Base-by-base conservation (phyloP, 176 grass and related monocot genomes). In the Avena atlantica region DNA sequence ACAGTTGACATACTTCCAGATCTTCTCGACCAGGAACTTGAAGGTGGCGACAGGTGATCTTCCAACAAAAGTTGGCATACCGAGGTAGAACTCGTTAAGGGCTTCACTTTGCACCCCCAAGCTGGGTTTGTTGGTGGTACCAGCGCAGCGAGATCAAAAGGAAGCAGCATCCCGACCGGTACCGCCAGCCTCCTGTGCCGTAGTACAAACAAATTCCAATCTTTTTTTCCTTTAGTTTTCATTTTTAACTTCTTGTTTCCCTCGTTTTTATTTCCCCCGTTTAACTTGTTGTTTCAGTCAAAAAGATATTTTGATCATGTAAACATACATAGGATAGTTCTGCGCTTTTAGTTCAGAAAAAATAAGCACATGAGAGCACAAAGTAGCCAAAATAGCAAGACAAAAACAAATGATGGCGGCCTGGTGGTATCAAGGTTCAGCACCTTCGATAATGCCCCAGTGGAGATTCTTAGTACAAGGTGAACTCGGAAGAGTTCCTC, bases 111-210 rank as follows among this genome's bases (percentile, higher is more conserved):
- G n/a, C n/a, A n/a, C n/a, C n/a, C n/a, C n/a, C n/a, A n/a, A n/a
- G n/a, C n/a, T n/a, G n/a, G 80, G 9, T 8, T 15, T 29, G 17
- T 20, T 20, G 17, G 19, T 9, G 6, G 19, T n/a, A 55, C n/a
- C n/a, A n/a, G n/a, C n/a, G n/a, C 36, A 9, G 15, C 70, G 42
- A 84, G 81, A 27, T 58, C 13, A 62, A 60, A 81, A 88, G 63
- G 36, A 36, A 48, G n/a, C 14, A 20, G 51, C 56, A 2, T 63
- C 62, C 62, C 51, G 31, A 17, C 68, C 87, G 37, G 56, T n/a
- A n/a, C n/a, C n/a, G n/a, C n/a, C n/a, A n/a, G n/a, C n/a, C 65
- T 21, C 13, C 55, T 15, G 20, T 24, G 59, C 42, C n/a, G 40
- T 42, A 42, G 40, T 42, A 42, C 40, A 42, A 42, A 42, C 5